These are phyloP conservation scores for Candida silvatica DNA, from an alignment of 805 yeast genomes.

Conservation along the genomic window DNA sequence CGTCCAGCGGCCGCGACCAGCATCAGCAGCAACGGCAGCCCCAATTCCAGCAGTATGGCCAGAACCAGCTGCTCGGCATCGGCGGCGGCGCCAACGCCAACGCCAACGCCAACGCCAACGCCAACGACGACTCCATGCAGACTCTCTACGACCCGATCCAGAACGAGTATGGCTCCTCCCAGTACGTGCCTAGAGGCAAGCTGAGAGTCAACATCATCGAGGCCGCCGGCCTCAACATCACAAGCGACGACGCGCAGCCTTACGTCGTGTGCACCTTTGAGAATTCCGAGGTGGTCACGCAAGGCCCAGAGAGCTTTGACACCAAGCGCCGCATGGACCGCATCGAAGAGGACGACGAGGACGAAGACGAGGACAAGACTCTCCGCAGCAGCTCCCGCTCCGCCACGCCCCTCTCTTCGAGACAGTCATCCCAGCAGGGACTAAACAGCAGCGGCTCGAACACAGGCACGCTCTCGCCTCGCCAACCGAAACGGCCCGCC, in stretches of 20 bases:
- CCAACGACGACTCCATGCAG: conserved; percentile 7
- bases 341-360: conserved; percentile 3
- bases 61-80: conserved; percentile 2
- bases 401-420: not conserved
- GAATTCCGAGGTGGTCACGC: conserved; percentile 82
- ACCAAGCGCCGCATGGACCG: conserved; percentile 7
- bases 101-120: conserved; percentile 16
- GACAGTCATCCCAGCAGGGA: too few species aligned
- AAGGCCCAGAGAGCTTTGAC: conserved; percentile 53
- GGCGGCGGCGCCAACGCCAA: not conserved
- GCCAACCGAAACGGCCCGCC: conserved; percentile 9
- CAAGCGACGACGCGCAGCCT: conserved; percentile 54
- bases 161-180: not conserved
- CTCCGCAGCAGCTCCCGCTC: not conserved
- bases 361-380: not conserved
- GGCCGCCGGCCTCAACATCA: conserved; percentile 60
- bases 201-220: conserved; percentile 73
- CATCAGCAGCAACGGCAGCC: not conserved
- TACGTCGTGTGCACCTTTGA: conserved; percentile 90
- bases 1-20: not conserved
- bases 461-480: too few species aligned
- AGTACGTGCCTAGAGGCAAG: conserved; percentile 63
- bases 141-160: conserved; percentile 28
- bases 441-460: conserved; percentile 2
- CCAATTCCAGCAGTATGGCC: conserved; percentile 1